Evolutionary conservation across 2,329 filamentous ascomycete species (phyloP).

Genomic region (Fonsecaea nubica): DNA sequence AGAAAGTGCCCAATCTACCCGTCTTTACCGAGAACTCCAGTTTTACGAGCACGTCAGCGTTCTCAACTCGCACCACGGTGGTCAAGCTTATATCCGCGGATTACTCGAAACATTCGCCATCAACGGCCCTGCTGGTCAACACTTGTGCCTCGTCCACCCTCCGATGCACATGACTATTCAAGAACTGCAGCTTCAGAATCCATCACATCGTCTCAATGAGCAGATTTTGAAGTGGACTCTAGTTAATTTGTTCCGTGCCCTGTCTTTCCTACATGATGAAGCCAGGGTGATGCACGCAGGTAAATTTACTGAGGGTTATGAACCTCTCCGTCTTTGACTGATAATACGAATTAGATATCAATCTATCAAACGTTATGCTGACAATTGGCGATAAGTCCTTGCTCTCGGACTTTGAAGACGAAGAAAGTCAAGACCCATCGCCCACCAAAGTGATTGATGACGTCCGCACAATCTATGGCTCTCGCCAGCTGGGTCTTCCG

Average conservation of each 20-base stretch:
- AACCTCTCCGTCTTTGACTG: no score
- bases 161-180: slow-evolving; percentile 19
- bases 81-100: slow-evolving; percentile 39
- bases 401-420: no score
- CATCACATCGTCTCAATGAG: slow-evolving; percentile 7
- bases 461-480: no score
- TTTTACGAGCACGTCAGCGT: slow-evolving; percentile 26
- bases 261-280: slow-evolving; percentile 22
- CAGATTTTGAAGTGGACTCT: slow-evolving; percentile 23
- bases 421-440: no score
- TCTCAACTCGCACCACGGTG: slow-evolving; percentile 17
- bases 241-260: slow-evolving; percentile 9
- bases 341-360: no score
- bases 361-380: no score
- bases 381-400: no score
- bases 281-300: slow-evolving; percentile 16
- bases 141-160: slow-evolving; percentile 47
- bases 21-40: slow-evolving; percentile 19
- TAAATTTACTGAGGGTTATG: neutral
- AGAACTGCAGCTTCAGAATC: slow-evolving; percentile 17
- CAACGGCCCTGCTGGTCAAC: slow-evolving; percentile 42
- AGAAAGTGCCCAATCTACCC: neutral
- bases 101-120: slow-evolving; percentile 48
- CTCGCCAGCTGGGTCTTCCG: no score
- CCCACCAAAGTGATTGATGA: no score